Evolutionary conservation across 1,284 basidiomycete genomes (phyloP), one percentile per base, ranked within the genome.

Genomic region (Irpex lacteus): DNA sequence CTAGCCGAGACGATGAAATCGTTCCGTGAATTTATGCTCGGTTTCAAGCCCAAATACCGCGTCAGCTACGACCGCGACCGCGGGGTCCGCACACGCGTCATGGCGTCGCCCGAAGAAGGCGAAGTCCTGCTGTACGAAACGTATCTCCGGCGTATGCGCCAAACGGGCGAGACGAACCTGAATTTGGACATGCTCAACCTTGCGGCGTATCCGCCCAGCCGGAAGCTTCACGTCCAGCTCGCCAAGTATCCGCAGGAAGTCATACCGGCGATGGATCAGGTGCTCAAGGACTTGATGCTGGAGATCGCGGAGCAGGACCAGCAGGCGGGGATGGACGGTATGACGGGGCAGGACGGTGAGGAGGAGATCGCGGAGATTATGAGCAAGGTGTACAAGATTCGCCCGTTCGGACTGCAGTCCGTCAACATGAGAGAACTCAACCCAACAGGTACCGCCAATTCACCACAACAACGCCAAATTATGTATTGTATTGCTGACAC

Each of bases 211-310:
- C 94, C 95, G 0, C 88, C 92, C 5, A 88, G 89, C 66, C 90
- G 88, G 73, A 95, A 95, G 76, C 82, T 98, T 11, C 86, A 93
- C 73, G 79, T 80, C 52, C 92, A 94, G 71, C 80, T 98, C 11
- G 76, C 90, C 68, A 96, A 95, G 73, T 99, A 97, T 75, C 98
- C 97, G 0, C 96, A 98, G 76, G 97, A 99, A 80, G 89, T 98
- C 60, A 86, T 99, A 52, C 97, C 97, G 2, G 94, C 95, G 60
- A 96, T 98, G 90, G 98, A 99, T 82, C 94, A 96, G 72, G 91
- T 96, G 0, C 80, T 98, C 69, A 95, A 96, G 77, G 96, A 98
- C 72, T 77, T 92, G 62, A 91, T 97, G 90, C 77, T 95, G 58
- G 91, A 94, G 67, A 71, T 90, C 36, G 91, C 91, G 0, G 90